A percentile compares a stretch with the other conserved stretches of the same genome.
phyloP scores from a whole-genome alignment of 208 protist genomes.

The Leishmania arabica region DNA sequence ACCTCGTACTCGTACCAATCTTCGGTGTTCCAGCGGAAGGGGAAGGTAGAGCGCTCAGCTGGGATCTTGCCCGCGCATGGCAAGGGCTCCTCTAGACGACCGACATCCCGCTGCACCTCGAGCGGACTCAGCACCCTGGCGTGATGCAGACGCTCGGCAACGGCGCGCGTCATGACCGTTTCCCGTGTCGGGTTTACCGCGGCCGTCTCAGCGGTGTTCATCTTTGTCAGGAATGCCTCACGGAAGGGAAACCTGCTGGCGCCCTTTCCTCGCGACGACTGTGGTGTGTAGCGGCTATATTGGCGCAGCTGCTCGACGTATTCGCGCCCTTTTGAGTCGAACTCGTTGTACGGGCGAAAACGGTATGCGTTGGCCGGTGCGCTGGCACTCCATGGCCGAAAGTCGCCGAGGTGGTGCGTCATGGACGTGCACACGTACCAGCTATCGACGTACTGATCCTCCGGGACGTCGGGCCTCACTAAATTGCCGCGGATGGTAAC shows the following conservation, averaged over 20 bases:
- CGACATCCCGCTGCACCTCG: constrained; percentile 82
- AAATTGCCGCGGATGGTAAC: constrained; percentile 80
- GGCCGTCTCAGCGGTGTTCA: constrained; percentile 42
- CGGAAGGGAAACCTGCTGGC: constrained; percentile 80
- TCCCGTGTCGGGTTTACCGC: constrained; percentile 13
- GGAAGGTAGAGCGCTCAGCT: constrained; percentile 59
- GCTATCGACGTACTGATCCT: constrained; percentile 91
- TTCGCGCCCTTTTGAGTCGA: constrained; percentile 83
- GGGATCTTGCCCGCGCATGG: constrained; percentile 73
- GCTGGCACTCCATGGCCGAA: constrained; percentile 81
- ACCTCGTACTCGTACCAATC: constrained; percentile 94
- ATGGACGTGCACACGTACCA: constrained; percentile 92
- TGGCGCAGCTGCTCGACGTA: constrained; percentile 83
- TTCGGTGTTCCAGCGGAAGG: constrained; percentile 85
- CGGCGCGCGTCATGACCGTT: constrained; percentile 75
- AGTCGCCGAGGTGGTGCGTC: constrained; percentile 88
- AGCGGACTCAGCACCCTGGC: constrained; percentile 53
- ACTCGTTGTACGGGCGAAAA: constrained; percentile 87
- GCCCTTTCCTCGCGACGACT: constrained; percentile 57
- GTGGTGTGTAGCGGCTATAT: constrained; percentile 50
- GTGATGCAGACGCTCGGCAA: constrained; percentile 60
- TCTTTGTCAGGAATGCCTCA: constrained; percentile 84
- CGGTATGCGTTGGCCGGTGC: constrained; percentile 84
- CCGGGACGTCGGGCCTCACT: constrained; percentile 80
- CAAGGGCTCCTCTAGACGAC: constrained; percentile 60